These are phyloP conservation scores for Pichia eremophila DNA, from an alignment of 805 yeast species.

Conservation along the genomic window DNA sequence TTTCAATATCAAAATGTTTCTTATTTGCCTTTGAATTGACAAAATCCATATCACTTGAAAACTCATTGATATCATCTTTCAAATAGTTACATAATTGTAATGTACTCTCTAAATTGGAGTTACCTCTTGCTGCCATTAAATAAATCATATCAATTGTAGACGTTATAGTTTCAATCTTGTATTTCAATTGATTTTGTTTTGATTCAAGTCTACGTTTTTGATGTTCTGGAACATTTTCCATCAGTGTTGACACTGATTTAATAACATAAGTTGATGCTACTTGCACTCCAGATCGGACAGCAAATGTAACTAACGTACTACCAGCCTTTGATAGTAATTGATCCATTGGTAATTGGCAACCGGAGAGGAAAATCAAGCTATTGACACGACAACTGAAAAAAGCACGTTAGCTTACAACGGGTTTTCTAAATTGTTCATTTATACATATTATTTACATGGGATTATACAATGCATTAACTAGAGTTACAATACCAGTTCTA, in stretches of 20 bases:
- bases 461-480: too few species aligned
- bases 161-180: conserved; percentile 51
- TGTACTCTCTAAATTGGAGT: conserved; percentile 46
- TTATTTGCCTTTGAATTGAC: conserved; percentile 24
- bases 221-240: conserved; percentile 45
- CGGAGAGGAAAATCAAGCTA: too few species aligned
- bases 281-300: conserved; percentile 66
- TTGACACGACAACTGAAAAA: too few species aligned
- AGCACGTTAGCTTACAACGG: too few species aligned
- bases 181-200: conserved; percentile 37
- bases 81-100: conserved; percentile 45
- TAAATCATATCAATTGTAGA: conserved; percentile 62
- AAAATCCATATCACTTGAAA: conserved; percentile 39
- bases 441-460: too few species aligned
- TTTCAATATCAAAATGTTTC: conserved; percentile 17
- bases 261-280: conserved; percentile 68
- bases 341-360: conserved; percentile 24
- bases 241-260: conserved; percentile 46
- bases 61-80: conserved; percentile 46
- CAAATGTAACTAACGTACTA: conserved; percentile 71
- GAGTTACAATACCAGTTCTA: too few species aligned
- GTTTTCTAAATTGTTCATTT: too few species aligned
- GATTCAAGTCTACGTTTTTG: conserved; percentile 23
- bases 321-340: conserved; percentile 45
- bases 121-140: conserved; percentile 53